A percentile compares a stretch with the other conserved stretches of the same genome.
Conservation (phyloP, 2,329 filamentous ascomycete species). For the Paecilomyces variotii region DNA sequence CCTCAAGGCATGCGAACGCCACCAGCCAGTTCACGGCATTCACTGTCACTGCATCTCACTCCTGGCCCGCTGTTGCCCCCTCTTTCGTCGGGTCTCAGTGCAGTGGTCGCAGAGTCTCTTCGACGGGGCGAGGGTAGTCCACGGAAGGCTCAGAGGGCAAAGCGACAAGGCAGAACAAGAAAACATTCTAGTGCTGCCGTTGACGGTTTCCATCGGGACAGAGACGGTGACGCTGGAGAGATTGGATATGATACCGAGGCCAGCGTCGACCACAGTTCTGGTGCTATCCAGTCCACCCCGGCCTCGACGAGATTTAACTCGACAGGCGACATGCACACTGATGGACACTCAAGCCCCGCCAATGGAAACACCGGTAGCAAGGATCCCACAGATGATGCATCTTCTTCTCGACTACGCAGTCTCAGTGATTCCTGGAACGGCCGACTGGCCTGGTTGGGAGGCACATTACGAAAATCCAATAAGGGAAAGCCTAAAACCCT, state of each 20-base stretch:
- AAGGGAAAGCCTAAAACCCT: not conserved
- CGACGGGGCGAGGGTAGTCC: conserved; percentile 47
- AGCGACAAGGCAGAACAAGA: conserved; percentile 18
- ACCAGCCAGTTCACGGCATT: conserved; percentile 36
- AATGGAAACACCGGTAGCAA: conserved; percentile 2
- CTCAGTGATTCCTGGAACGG: conserved; percentile 31
- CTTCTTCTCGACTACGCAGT: conserved; percentile 22
- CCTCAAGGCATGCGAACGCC: conserved; percentile 27
- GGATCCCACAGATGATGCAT: conserved; percentile 11
- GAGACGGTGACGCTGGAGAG: conserved; percentile 11
- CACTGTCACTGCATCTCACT: conserved; percentile 45
- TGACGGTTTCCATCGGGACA: conserved; percentile 11
- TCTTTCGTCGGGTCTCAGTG: conserved; percentile 52
- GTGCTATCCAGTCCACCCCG: conserved; percentile 5
- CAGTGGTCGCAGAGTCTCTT: conserved; percentile 57
- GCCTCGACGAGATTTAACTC: conserved; percentile 5
- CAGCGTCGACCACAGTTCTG: conserved; percentile 7
- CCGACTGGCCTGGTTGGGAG: conserved; percentile 28
- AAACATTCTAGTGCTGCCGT: conserved; percentile 19
- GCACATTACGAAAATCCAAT: conserved; percentile 17
- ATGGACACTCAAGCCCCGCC: not conserved
- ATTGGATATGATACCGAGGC: conserved; percentile 13
- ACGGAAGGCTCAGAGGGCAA: conserved; percentile 21
- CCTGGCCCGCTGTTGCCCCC: conserved; percentile 54
- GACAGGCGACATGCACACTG: not conserved